Conservation (phyloP, 805 yeast genomes). For the Kodamaea kaohsiungensis region DNA sequence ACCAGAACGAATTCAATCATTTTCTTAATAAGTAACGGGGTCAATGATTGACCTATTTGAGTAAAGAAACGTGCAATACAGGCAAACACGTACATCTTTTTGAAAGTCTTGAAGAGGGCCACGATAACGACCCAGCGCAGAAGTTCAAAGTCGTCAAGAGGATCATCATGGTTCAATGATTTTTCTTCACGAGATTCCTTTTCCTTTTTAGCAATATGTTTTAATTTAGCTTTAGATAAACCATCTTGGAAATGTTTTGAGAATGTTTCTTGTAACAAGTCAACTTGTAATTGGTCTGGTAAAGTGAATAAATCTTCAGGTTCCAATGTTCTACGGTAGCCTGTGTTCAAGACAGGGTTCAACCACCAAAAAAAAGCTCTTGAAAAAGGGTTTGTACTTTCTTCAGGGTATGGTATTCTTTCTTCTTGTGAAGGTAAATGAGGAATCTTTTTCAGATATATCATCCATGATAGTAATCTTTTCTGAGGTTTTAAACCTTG, state of each 20-base stretch:
- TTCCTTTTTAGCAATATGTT: slow-evolving; percentile 24
- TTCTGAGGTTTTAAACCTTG: slow-evolving; percentile 19
- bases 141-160: slow-evolving; percentile 14
- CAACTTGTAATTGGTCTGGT: slow-evolving; percentile 30
- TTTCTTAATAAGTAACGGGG: slow-evolving; percentile 39
- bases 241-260: slow-evolving; percentile 14
- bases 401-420: slow-evolving; percentile 46
- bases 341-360: slow-evolving; percentile 58
- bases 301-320: slow-evolving; percentile 55
- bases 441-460: slow-evolving; percentile 39
- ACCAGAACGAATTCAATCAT: slow-evolving; percentile 36
- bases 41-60: slow-evolving; percentile 25
- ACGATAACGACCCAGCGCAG: slow-evolving; percentile 22
- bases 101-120: neutral
- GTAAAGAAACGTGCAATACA: slow-evolving; percentile 29
- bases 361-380: slow-evolving; percentile 66
- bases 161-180: slow-evolving; percentile 4
- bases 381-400: slow-evolving; percentile 39
- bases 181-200: slow-evolving; percentile 25
- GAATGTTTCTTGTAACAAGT: slow-evolving; percentile 30
- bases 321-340: slow-evolving; percentile 70
- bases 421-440: slow-evolving; percentile 51
- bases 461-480: slow-evolving; percentile 33
- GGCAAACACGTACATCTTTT: slow-evolving; percentile 18
- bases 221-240: slow-evolving; percentile 13